Evolutionary conservation across 1,284 basidiomycete species (phyloP), one percentile per base, ranked within the genome.

Genomic region (Apiotrichum gracile): DNA sequence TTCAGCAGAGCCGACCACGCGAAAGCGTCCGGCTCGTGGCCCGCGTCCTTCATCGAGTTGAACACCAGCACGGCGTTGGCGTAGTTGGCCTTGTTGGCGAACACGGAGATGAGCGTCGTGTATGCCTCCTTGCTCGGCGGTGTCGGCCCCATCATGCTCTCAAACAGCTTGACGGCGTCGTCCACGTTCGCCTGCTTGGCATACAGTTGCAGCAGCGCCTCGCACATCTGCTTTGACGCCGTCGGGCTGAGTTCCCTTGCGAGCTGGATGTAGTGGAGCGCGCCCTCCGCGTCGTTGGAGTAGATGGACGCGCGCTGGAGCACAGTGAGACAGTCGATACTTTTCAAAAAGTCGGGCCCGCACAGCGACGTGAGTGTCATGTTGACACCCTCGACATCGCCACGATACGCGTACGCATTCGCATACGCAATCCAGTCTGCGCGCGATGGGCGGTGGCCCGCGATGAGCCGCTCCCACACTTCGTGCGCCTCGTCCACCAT

Each of bases 1-100:
- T 91, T 84, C 82, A 97, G 84, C 47, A 97, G 72, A 5, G 87
- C 78, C 12, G 81, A 80, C 63, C 86, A 78, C 78, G 89, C 83
- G 19, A 76, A 71, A 25, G 79, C 78, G 66, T 87, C 84, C 1
- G 88, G 86, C 4, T 73, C 65, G 48, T 90, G 67, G 4, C 85
- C 85, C 10, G 63, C 52, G 1, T 63, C 60, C 16, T 57, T 27
- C 68, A 73, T 71, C 0, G 63, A 59, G 42, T 84, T 80, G 73
- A 86, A 87, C 34, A 90, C 73, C 5, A 78, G 76, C 58, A 86
- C 83, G 0, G 88, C 89, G 16, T 82, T 82, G 5, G 81, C 71
- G 1, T 83, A 77, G 66, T 97, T 87, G 50, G 79, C 78, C 27
- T 82, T 80, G 46, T 80, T 76, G 3, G 85, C 83, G 41, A 91